These are phyloP conservation scores for Solioccasus polychromus DNA, from an alignment of 768 basidiomycete species.

Conservation along the genomic window DNA sequence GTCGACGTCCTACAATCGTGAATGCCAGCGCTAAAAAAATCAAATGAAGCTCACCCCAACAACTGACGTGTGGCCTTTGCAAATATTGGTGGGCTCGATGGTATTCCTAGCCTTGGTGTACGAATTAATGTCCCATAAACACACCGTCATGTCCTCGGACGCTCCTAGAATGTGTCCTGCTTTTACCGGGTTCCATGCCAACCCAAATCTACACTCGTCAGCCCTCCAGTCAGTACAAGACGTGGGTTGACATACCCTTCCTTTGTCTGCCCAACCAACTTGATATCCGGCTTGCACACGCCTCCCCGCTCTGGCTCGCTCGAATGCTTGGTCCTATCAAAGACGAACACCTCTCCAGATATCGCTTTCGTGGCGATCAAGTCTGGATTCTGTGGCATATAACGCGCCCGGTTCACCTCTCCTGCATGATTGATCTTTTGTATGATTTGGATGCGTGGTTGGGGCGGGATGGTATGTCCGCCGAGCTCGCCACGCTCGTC, in stretches of 20 bases:
- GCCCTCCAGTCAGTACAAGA: background rate
- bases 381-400: conserved; percentile 99
- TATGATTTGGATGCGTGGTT: conserved; percentile 83
- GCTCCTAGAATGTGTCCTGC: conserved; percentile 84
- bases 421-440: conserved; percentile 95
- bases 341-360: conserved; percentile 88
- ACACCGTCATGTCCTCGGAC: conserved; percentile 94
- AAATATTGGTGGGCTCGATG: conserved; percentile 82
- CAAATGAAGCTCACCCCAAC: conserved; percentile 66
- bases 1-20: conserved; percentile 76
- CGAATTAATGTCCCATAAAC: conserved; percentile 92
- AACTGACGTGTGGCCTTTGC: conserved; percentile 85
- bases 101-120: conserved; percentile 76
- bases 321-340: conserved; percentile 96
- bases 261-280: conserved; percentile 82
- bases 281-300: conserved; percentile 86
- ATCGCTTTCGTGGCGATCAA: conserved; percentile 94
- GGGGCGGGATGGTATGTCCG: conserved; percentile 81
- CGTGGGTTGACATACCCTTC: conserved; percentile 70
- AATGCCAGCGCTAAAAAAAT: background rate
- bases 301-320: conserved; percentile 88
- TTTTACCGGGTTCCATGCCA: conserved; percentile 89
- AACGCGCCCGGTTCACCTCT: conserved; percentile 95
- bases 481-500: conserved; percentile 94
- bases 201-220: conserved; percentile 69